Percentiles rank a stretch among this genome's conserved stretches.
Conservation (phyloP, 805 yeast species). For the Candida corydali region DNA sequence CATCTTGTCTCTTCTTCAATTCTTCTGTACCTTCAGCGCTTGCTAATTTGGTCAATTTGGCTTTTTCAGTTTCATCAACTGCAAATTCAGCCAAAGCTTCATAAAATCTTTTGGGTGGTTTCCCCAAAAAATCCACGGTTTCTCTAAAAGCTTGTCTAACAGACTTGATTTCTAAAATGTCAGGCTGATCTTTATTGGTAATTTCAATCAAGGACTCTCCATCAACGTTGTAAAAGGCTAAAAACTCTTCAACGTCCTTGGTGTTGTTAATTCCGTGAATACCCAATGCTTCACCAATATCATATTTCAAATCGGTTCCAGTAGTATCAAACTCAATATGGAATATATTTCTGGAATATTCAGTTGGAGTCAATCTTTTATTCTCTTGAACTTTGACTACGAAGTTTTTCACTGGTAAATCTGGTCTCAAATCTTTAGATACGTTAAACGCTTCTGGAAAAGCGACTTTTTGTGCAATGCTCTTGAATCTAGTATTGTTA, state of each 20-base stretch:
- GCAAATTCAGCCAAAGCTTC: conserved; percentile 77
- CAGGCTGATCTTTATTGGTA: conserved; percentile 61
- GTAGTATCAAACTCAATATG: conserved; percentile 90
- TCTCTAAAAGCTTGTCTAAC: conserved; percentile 77
- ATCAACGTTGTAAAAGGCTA: conserved; percentile 66
- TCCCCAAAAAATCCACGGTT: conserved; percentile 84
- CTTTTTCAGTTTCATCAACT: conserved; percentile 61
- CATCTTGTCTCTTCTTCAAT: conserved; percentile 81
- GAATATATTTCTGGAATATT: conserved; percentile 92
- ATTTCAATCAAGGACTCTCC: conserved; percentile 66
- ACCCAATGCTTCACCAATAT: conserved; percentile 95
- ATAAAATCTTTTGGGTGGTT: conserved; percentile 92
- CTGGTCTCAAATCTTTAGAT: conserved; percentile 72
- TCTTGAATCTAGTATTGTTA: conserved; percentile 34
- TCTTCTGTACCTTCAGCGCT: conserved; percentile 80
- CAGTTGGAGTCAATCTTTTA: conserved; percentile 83
- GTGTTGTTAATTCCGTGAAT: conserved; percentile 83
- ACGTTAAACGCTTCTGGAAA: conserved; percentile 78
- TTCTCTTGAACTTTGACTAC: conserved; percentile 88
- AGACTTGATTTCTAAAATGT: conserved; percentile 67
- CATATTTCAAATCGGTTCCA: conserved; percentile 87
- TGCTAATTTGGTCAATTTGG: conserved; percentile 56
- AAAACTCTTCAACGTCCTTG: conserved; percentile 62
- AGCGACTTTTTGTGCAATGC: conserved; percentile 64
- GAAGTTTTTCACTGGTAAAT: conserved; percentile 77